A percentile compares a stretch with the other conserved stretches of the same genome.
Evolutionary conservation across 2,329 filamentous ascomycete species (phyloP).

Genomic region (Orbilia brochopaga): DNA sequence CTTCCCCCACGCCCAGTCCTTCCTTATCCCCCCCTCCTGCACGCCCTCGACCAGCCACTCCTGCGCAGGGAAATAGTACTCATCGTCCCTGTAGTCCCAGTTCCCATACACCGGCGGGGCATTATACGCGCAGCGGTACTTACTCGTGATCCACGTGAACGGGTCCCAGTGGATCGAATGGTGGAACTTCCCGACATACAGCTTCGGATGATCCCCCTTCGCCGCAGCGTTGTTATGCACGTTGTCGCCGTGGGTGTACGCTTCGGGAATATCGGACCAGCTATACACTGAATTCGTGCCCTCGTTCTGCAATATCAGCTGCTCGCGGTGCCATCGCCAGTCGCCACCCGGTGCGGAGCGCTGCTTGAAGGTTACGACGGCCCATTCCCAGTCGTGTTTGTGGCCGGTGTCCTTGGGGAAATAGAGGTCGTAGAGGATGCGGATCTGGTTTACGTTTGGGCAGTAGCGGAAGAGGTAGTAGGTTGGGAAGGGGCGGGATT

Average conservation of each 20-base stretch:
- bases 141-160: conserved; percentile 28
- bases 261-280: conserved; percentile 41
- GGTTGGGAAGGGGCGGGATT: conserved; percentile 45
- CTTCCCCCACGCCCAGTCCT: conserved; percentile 44
- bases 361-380: conserved; percentile 44
- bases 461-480: conserved; percentile 48
- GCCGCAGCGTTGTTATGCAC: conserved; percentile 32
- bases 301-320: conserved; percentile 48
- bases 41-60: conserved; percentile 41
- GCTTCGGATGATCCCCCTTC: conserved; percentile 47
- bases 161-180: conserved; percentile 41
- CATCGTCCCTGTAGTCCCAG: conserved; percentile 44
- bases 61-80: conserved; percentile 47
- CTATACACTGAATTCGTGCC: conserved; percentile 25
- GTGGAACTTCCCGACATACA: conserved; percentile 44
- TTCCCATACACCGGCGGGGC: conserved; percentile 36
- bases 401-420: conserved; percentile 46
- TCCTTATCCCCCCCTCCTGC: conserved; percentile 18
- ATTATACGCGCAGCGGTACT: conserved; percentile 41
- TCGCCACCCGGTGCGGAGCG: conserved; percentile 11
- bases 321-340: conserved; percentile 44
- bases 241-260: conserved; percentile 42
- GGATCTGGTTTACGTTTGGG: conserved; percentile 46
- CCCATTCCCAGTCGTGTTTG: conserved; percentile 48
- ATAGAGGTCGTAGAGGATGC: conserved; percentile 46